Conservation (phyloP, 257 asterid genomes). For the Gardenia jasminoides region DNA sequence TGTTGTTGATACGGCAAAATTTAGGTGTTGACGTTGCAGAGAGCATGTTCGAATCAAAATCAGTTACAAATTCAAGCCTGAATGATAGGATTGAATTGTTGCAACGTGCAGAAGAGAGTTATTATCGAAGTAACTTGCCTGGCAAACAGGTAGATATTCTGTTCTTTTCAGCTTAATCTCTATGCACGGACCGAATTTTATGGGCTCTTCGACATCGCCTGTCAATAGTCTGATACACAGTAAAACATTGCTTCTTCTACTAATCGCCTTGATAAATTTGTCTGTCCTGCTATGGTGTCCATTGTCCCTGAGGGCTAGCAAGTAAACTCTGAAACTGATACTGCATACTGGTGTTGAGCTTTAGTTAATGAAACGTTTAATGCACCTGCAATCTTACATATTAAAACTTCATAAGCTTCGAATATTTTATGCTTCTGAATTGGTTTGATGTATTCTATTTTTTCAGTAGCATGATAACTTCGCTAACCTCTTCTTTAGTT, state of each 20-base stretch:
- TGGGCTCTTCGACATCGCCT: not conserved
- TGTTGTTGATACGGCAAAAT: slow-evolving; percentile 7
- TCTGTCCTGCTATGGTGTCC: not conserved
- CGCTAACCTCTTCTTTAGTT: not conserved
- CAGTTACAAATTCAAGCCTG: slow-evolving; percentile 42
- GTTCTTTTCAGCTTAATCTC: not conserved
- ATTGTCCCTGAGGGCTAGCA: not conserved
- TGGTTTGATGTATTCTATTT: not conserved
- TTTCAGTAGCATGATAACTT: not conserved
- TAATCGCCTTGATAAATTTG: not conserved
- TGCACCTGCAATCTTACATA: not conserved
- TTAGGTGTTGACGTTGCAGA: slow-evolving; percentile 58
- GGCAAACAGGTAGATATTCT: slow-evolving; percentile 51
- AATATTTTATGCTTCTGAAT: not conserved
- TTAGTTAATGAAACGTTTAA: not conserved
- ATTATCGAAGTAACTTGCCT: slow-evolving; percentile 48
- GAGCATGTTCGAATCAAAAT: slow-evolving; percentile 37
- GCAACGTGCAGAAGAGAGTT: slow-evolving; percentile 82
- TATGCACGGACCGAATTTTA: not conserved
- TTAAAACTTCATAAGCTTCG: not conserved
- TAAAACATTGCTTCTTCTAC: not conserved
- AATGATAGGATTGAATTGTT: slow-evolving; percentile 57
- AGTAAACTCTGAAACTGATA: not conserved
- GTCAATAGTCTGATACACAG: not conserved
- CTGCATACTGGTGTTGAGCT: not conserved